A percentile compares a stretch with the other conserved stretches of the same genome.
Evolutionary conservation across 1,139 yeast genomes (phyloP).

Genomic region (Hemisphaericaspora xylanilytica): DNA sequence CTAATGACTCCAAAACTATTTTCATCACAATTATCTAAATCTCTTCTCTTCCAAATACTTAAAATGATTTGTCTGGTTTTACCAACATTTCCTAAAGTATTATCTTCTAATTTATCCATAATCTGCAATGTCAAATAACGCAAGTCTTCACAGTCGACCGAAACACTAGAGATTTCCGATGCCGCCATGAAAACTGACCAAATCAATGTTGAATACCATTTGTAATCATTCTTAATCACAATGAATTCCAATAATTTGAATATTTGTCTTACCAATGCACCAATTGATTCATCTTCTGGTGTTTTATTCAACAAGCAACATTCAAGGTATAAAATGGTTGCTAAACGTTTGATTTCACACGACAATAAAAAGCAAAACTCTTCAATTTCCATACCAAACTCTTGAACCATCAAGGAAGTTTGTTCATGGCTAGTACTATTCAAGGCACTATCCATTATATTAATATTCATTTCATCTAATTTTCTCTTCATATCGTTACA

Average conservation of each 20-base stretch:
- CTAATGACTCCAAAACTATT: conserved; percentile 18
- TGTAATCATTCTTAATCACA: conserved; percentile 25
- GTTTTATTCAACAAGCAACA: conserved; percentile 23
- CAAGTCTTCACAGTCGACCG: conserved; percentile 24
- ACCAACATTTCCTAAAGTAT: conserved; percentile 28
- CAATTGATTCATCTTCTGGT: conserved; percentile 19
- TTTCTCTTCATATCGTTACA: conserved; percentile 15
- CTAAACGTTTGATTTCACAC: conserved; percentile 27
- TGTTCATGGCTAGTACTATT: not conserved
- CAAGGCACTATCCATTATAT: conserved; percentile 7
- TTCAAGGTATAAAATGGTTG: conserved; percentile 25
- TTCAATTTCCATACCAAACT: conserved; percentile 14
- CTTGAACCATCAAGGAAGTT: conserved; percentile 4
- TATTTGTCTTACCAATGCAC: conserved; percentile 16
- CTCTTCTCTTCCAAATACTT: conserved; percentile 29
- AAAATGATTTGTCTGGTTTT: conserved; percentile 22
- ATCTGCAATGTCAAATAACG: conserved; percentile 25
- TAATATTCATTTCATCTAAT: conserved; percentile 15
- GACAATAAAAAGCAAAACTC: conserved; percentile 27
- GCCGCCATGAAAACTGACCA: conserved; percentile 29
- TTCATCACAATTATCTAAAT: conserved; percentile 23
- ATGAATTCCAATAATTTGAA: conserved; percentile 22
- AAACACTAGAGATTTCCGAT: conserved; percentile 22
- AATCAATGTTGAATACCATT: conserved; percentile 26
- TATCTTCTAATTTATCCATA: conserved; percentile 23